These are phyloP conservation scores for Aspergillus bertholletiae DNA, from an alignment of 495 filamentous ascomycete species.

Conservation along the genomic window DNA sequence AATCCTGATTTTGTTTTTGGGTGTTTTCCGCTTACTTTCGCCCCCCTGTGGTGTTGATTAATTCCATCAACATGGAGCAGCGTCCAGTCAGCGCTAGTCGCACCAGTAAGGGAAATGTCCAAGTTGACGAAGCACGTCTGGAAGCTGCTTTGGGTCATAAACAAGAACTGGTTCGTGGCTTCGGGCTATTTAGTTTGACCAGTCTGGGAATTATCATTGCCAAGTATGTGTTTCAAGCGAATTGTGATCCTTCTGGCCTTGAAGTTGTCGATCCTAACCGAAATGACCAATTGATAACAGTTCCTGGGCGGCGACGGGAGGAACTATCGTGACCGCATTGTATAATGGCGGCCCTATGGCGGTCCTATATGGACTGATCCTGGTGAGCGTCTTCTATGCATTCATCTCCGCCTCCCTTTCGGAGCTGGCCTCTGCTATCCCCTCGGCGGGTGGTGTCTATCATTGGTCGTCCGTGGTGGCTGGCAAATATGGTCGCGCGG, in stretches of 20 bases:
- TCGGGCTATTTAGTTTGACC: conserved; percentile 40
- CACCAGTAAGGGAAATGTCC: not conserved
- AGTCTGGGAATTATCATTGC: conserved; percentile 45
- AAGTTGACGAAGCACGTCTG: conserved; percentile 34
- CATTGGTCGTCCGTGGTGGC: conserved; percentile 81
- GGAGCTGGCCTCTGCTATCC: conserved; percentile 69
- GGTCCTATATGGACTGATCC: conserved; percentile 3
- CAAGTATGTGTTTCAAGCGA: conserved; percentile 22
- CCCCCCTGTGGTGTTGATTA: no score
- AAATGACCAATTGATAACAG: conserved; percentile 15
- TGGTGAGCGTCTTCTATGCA: conserved; percentile 16
- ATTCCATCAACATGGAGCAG: no score
- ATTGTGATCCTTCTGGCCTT: not conserved
- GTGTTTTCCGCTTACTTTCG: no score
- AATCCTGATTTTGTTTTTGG: no score
- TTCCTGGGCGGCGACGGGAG: conserved; percentile 42
- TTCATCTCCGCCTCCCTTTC: conserved; percentile 20
- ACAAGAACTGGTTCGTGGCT: conserved; percentile 38
- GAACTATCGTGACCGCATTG: conserved; percentile 40
- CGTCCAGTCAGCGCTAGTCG: no score
- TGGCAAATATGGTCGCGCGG: conserved; percentile 63
- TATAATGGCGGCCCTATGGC: conserved; percentile 31
- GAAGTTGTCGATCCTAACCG: not conserved
- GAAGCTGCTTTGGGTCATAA: conserved; percentile 44
- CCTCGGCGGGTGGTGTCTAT: conserved; percentile 74